These are phyloP conservation scores for Neurospora sp. DNA, from an alignment of 495 filamentous ascomycete species.

Conservation along the genomic window DNA sequence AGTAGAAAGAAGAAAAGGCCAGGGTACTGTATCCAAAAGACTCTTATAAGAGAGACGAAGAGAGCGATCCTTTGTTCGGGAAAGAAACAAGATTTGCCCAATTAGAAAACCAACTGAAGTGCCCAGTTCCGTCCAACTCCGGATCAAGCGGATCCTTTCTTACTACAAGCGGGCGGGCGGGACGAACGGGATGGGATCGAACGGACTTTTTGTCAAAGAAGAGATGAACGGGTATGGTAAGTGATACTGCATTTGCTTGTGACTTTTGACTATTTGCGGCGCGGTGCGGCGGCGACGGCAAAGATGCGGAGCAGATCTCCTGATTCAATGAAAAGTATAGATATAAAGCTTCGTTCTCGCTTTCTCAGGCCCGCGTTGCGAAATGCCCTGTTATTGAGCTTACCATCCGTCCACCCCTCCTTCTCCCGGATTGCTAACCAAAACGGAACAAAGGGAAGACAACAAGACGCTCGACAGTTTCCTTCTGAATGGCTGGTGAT, in stretches of 20 bases:
- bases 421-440: not conserved
- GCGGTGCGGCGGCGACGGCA: not conserved
- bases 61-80: not conserved
- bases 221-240: not conserved
- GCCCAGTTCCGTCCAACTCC: not conserved
- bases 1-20: not conserved
- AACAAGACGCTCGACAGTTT: too few relatives aligned
- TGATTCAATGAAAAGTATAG: not conserved
- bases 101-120: not conserved
- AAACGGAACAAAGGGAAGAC: not conserved
- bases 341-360: not conserved
- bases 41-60: not conserved
- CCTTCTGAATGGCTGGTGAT: not conserved
- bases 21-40: not conserved
- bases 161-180: not conserved
- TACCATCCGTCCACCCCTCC: not conserved
- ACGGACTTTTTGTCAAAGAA: not conserved
- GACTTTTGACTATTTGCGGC: not conserved
- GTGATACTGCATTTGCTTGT: not conserved
- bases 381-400: not conserved
- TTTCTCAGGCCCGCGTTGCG: not conserved
- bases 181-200: not conserved
- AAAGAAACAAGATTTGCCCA: not conserved
- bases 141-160: not conserved
- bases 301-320: not conserved